A percentile compares a stretch with the other conserved stretches of the same genome.
phyloP scores from a whole-genome alignment of 225 moss, liverwort and hornwort species.

The Neckera pumila region DNA sequence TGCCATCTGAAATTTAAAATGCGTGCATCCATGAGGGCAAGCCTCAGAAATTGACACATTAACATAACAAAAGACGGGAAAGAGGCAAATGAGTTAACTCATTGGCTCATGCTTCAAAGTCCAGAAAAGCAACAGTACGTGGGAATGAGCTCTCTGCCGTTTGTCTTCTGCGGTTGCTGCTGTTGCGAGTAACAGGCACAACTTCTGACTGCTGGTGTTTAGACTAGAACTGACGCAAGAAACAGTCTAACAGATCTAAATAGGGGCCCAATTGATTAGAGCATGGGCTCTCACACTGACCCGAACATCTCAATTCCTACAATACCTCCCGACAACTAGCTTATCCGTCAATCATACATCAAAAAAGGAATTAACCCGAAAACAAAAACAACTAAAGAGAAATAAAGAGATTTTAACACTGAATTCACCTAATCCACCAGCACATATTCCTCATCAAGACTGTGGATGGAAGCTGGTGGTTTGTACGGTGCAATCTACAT shows the following conservation, averaged over 20 bases:
- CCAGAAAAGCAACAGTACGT: neutral
- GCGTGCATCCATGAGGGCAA: neutral
- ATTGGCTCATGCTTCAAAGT: too few relatives aligned
- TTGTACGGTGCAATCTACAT: too few relatives aligned
- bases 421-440: too few relatives aligned
- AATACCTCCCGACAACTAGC: neutral
- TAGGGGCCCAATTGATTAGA: neutral
- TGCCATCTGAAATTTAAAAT: neutral
- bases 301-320: neutral
- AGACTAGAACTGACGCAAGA: neutral
- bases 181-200: too few relatives aligned
- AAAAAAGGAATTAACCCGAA: neutral
- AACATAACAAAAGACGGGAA: neutral
- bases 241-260: neutral
- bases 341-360: neutral
- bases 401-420: too few relatives aligned
- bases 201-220: neutral
- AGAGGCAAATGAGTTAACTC: neutral
- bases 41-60: neutral
- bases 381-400: neutral
- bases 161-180: too few relatives aligned
- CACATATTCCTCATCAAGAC: neutral
- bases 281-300: neutral
- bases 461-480: too few relatives aligned
- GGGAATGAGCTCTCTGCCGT: neutral